A percentile compares a stretch with the other conserved stretches of the same genome.
Evolutionary conservation across 2,329 filamentous ascomycete species (phyloP).

Genomic region (Cercospora brassicicola): DNA sequence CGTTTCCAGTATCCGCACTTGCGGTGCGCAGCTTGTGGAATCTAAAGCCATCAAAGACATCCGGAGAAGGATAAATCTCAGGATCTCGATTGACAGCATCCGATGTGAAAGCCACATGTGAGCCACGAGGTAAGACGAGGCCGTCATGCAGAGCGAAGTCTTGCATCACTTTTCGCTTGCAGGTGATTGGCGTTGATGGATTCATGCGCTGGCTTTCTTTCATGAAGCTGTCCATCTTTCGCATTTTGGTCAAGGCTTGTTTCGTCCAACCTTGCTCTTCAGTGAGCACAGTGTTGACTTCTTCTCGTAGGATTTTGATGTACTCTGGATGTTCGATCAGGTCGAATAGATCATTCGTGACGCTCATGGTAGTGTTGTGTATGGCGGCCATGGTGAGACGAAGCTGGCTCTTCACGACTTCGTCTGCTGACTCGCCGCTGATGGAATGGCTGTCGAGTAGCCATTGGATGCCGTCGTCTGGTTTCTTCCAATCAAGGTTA

Average conservation of each 20-base stretch:
- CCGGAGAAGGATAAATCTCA: constrained; percentile 6
- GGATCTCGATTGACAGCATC: constrained; percentile 19
- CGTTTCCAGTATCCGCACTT: background rate
- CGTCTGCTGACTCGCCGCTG: constrained; percentile 13
- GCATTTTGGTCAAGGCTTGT: constrained; percentile 15
- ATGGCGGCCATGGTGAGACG: constrained; percentile 23
- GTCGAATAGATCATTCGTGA: constrained; percentile 21
- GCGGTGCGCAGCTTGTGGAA: constrained; percentile 4
- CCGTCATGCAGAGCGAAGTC: constrained; percentile 15
- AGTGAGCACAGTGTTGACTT: constrained; percentile 8
- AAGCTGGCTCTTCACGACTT: constrained; percentile 17
- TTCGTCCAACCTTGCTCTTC: constrained; percentile 18
- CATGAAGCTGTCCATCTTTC: constrained; percentile 22
- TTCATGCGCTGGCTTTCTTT: constrained; percentile 23
- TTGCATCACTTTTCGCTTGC: constrained; percentile 15
- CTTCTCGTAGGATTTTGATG: constrained; percentile 14
- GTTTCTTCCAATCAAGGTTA: constrained; percentile 12
- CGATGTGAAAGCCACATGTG: constrained; percentile 15
- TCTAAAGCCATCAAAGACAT: constrained; percentile 17
- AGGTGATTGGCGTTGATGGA: constrained; percentile 16
- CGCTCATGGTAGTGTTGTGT: constrained; percentile 22
- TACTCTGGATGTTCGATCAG: constrained; percentile 15
- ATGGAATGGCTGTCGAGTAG: constrained; percentile 15
- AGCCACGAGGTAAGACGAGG: constrained; percentile 5
- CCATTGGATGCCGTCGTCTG: constrained; percentile 22